Base-by-base conservation (phyloP, 1,284 basidiomycete species). In the Leucoagaricus sp. region DNA sequence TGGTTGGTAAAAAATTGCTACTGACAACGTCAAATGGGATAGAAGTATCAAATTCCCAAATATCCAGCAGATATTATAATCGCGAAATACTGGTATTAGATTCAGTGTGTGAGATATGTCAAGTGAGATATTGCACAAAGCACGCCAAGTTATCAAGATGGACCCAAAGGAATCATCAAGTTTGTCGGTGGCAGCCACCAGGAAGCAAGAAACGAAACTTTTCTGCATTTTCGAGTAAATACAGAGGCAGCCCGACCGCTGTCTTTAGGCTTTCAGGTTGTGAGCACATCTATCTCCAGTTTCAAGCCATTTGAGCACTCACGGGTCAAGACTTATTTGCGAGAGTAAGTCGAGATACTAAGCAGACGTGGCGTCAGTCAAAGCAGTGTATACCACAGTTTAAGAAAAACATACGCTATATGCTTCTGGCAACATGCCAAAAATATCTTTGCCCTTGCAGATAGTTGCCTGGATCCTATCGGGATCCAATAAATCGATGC, bases 351-450 rank as follows among this genome's bases (percentile, higher is more conserved):
- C 81, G 36, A 77, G 70, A 63, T 80, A 84, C 81, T 83, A 59
- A 5, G 31, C 33, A 4, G 3, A 23, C 8, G 38, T 38, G 8
- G 7, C n/a, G n/a, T n/a, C 10, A 49, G 15, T 17, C 17, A 25
- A 4, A 4, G 1, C 2, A 21, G 13, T 25, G 19, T 17, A 19
- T 34, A 46, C 46, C 42, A 28, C 29, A 34, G 6, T 64, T n/a
- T 19, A 28, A 21, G 25, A 15, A 17, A 26, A 12, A 49, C 75
- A 71, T 46, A 78, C 78, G 57, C 66, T 79, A 65, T 84, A 85
- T 0, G 82, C 85, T 67, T 88, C 85, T 13, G 85, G 86, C 9
- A 87, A 67, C 84, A 86, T 86, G 6, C 76, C 79, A 65, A 87
- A 88, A 21, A 87, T 81, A 60, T 88, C 85, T 58, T 79, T 79